Conservation (phyloP, 208 protist species). For the Crithidia acanthocephali region DNA sequence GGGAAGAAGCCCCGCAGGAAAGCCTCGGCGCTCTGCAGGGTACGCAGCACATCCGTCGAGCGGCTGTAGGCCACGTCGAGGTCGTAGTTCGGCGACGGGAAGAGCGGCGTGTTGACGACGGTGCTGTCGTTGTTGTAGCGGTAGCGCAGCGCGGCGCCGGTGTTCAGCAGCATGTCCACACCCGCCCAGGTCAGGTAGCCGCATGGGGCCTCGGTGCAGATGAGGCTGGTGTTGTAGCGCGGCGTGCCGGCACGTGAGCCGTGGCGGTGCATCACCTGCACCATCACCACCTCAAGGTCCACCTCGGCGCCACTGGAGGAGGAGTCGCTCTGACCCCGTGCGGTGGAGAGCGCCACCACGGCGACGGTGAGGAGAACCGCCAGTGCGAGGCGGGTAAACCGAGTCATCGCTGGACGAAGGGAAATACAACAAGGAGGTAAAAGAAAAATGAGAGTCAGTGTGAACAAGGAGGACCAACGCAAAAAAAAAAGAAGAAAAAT, state of each 20-base stretch:
- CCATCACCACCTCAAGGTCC: slow-evolving; percentile 29
- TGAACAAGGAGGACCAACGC: too few relatives aligned
- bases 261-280: slow-evolving; percentile 66
- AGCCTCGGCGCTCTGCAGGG: slow-evolving; percentile 59
- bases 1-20: slow-evolving; percentile 59
- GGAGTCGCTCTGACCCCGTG: neutral
- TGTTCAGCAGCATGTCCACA: slow-evolving; percentile 44
- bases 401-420: slow-evolving; percentile 23
- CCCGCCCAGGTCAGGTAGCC: slow-evolving; percentile 50
- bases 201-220: slow-evolving; percentile 56
- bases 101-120: slow-evolving; percentile 35
- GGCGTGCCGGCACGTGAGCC: slow-evolving; percentile 40
- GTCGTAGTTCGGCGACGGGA: slow-evolving; percentile 50
- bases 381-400: slow-evolving; percentile 23
- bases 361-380: slow-evolving; percentile 14
- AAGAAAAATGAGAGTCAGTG: too few relatives aligned
- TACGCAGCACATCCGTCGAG: slow-evolving; percentile 61
- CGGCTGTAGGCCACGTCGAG: slow-evolving; percentile 56
- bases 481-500: too few relatives aligned
- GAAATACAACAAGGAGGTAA: slow-evolving; percentile 11
- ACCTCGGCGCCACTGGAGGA: neutral
- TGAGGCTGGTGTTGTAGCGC: slow-evolving; percentile 31
- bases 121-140: slow-evolving; percentile 42
- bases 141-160: slow-evolving; percentile 44
- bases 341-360: slow-evolving; percentile 19